Evolutionary conservation across 2,329 filamentous ascomycete genomes (phyloP).

Genomic region (Pseudogymnoascus sp.): DNA sequence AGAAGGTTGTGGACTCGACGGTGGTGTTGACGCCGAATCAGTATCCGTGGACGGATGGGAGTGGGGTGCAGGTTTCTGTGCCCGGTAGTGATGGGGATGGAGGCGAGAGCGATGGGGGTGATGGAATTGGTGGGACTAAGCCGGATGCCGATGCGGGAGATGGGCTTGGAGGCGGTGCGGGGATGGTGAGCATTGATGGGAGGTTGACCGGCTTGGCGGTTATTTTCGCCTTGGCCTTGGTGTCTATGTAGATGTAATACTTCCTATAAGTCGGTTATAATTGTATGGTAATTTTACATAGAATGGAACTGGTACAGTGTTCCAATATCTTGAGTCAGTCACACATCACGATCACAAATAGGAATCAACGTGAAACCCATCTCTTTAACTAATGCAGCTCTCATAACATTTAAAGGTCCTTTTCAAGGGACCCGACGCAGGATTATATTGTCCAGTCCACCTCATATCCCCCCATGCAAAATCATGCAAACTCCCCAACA

Average conservation of each 20-base stretch:
- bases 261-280: neutral
- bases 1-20: neutral
- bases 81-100: neutral
- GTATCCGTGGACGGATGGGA: conserved; percentile 6
- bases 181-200: neutral
- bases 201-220: neutral
- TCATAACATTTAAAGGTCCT: neutral
- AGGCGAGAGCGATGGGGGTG: neutral
- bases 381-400: neutral
- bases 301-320: neutral
- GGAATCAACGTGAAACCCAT: neutral
- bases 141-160: neutral
- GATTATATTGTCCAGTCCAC: neutral
- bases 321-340: neutral
- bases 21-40: neutral
- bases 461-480: neutral
- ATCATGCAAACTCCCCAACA: neutral
- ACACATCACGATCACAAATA: neutral
- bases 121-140: neutral
- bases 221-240: conserved; percentile 4
- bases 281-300: neutral
- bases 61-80: conserved; percentile 5
- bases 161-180: neutral
- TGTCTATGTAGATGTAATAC: neutral
- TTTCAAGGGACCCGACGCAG: neutral